Percentiles rank a stretch among this genome's conserved stretches.
Evolutionary conservation across 768 basidiomycete genomes (phyloP).

Genomic region (Glaciozyma martinii): DNA sequence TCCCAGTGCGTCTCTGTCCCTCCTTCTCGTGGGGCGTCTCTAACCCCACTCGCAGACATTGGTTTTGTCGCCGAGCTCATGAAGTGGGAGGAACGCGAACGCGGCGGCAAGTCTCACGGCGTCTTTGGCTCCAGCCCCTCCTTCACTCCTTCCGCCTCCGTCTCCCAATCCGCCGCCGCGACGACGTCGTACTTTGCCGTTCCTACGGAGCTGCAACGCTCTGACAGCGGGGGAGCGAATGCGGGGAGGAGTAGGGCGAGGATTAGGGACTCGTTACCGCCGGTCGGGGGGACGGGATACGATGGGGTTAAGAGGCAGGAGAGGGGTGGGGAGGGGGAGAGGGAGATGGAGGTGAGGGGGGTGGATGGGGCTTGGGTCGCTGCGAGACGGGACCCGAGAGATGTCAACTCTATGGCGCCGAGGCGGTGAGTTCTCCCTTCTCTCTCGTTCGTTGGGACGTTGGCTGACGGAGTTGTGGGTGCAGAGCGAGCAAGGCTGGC

Average conservation of each 20-base stretch:
- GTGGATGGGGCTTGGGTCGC: neutral
- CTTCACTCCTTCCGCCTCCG: neutral
- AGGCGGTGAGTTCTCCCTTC: neutral
- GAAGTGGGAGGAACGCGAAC: conserved; percentile 86
- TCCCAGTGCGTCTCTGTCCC: conserved; percentile 46
- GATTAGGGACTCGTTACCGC: neutral
- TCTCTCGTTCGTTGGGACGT: no score
- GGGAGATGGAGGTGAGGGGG: conserved; percentile 1
- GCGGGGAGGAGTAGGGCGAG: neutral
- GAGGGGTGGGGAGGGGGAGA: neutral
- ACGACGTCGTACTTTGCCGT: neutral
- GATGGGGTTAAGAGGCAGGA: neutral
- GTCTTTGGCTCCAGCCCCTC: neutral
- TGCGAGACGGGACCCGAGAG: neutral
- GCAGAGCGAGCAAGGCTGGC: no score
- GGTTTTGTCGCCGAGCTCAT: conserved; percentile 96
- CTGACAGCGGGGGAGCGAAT: neutral
- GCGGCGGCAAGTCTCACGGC: neutral
- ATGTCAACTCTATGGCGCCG: neutral
- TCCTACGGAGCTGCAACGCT: neutral
- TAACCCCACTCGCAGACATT: conserved; percentile 43
- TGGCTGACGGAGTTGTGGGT: no score
- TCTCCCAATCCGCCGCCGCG: neutral
- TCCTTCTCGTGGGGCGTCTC: neutral
- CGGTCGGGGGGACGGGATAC: neutral